Evolutionary conservation across 169 alveolate genomes (phyloP), one percentile per base, ranked within the genome.

Genomic region (Babesia ovis): DNA sequence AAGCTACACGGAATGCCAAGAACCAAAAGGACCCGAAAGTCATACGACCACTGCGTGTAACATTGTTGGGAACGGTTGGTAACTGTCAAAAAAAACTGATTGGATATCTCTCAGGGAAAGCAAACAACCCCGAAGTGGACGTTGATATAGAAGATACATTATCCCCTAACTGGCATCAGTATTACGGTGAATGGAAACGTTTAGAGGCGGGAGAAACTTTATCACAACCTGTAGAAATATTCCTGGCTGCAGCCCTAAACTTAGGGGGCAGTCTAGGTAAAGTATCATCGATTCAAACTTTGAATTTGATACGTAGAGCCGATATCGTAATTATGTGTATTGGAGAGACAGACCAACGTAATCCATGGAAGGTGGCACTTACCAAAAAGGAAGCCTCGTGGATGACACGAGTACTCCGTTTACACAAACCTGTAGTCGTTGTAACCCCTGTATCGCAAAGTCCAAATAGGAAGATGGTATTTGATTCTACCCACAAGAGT

Each of bases 151-250:
- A 35, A 20, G 23, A 56, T 50, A 18, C 70, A 14, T n/a, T 69
- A 18, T 68, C 86, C 3, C 83, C 82, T 3, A 77, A 77, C 35
- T 77, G 86, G 86, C 80, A 77, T 31, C 50, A 71, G n/a, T 77
- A 34, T 27, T 56, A 56, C n/a, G 57, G 71, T 12, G 56, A 56
- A 16, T 77, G 86, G 86, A 35, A n/a, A 6, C 57, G 41, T 23
- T 32, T 6, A 32, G 35, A 18, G 16, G 39, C 42, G 4, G 42
- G 22, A 3, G 39, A 27, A 14, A 23, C 27, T 25, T 0, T 68
- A 42, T 8, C 37, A 3, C 82, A 68, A 31, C 86, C 86, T 16
- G 75, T 77, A 1, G 86, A 77, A 54, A 23, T 68, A 18, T 59
- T 31, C 43, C 22, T 57, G 18, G 31, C 86, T 5, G 79, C 86